Evolutionary conservation across 225 moss, liverwort and hornwort genomes (phyloP), one percentile per base, ranked within the genome.

Genomic region (Pseudoscleropodium purum): DNA sequence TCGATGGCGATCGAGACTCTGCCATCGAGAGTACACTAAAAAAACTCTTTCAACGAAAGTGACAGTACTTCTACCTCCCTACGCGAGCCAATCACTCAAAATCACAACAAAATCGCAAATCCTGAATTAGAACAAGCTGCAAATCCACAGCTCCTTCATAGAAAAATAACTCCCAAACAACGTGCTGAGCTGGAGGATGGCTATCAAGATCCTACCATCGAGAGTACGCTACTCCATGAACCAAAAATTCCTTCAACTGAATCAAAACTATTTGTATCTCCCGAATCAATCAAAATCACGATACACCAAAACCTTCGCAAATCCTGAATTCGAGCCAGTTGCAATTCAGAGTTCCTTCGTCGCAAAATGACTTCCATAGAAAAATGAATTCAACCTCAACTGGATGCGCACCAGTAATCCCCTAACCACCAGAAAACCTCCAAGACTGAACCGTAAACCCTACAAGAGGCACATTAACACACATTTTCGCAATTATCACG

Each of bases 371-470:
- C 27, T 84, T 81, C 69, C 41, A 63, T 15, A 18, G 33, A 74
- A 74, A 74, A 74, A 34, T 3, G 25, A 73, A 51, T 51, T 72
- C 63, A 51, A 54, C 19, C 45, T 75, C 60, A 83, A 52, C 90
- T 89, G 75, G 24, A 85, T 19, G 34, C 76, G 60, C 34, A 63
- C 29, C 27, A 60, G 57, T 6, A 82, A 77, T 75, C 82, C 61
- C 66, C 90, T 79, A 89, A 79, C 89, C 91, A 81, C 92, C 93
- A 57, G 88, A 84, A 89, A 87, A 94, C 82, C 63, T 90, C 88
- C 91, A 61, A 79, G 66, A 78, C 85, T 87, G 86, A 84, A 91
- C 89, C 87, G 89, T 87, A 87, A 91, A 91, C 90, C 87, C 87
- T 89, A 87, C 76, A 70, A 76, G 10, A 81, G 81, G 56, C 77